These are phyloP conservation scores for Alloascoidea africana DNA, from an alignment of 805 yeast genomes.

Conservation along the genomic window DNA sequence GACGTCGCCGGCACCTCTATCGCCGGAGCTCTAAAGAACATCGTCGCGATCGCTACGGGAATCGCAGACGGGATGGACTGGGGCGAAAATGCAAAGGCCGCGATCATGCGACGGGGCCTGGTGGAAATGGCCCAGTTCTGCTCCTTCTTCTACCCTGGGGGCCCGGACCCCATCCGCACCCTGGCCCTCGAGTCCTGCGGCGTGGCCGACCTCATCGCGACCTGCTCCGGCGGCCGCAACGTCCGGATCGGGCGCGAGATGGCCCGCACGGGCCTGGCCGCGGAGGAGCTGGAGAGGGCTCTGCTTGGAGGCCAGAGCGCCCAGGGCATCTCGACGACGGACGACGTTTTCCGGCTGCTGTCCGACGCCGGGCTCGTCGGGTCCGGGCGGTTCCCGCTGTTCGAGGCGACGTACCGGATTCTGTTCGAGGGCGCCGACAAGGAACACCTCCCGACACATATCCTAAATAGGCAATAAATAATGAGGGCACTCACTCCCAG, in stretches of 20 bases:
- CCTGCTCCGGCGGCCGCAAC: slow-evolving; percentile 96
- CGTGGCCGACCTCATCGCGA: slow-evolving; percentile 95
- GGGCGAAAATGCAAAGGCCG: slow-evolving; percentile 99
- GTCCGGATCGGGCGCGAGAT: slow-evolving; percentile 78
- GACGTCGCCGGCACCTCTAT: slow-evolving; percentile 95
- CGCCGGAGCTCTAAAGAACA: slow-evolving; percentile 94
- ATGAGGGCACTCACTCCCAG: background rate
- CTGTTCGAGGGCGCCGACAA: slow-evolving; percentile 63
- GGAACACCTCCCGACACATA: slow-evolving; percentile 44
- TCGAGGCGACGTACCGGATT: slow-evolving; percentile 69
- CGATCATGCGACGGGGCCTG: slow-evolving; percentile 91
- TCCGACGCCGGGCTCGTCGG: slow-evolving; percentile 30
- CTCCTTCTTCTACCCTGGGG: slow-evolving; percentile 60
- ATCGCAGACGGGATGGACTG: slow-evolving; percentile 95
- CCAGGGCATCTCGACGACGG: slow-evolving; percentile 84
- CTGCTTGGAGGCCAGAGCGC: slow-evolving; percentile 92
- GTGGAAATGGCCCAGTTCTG: slow-evolving; percentile 85
- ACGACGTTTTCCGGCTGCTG: slow-evolving; percentile 82
- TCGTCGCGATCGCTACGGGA: slow-evolving; percentile 93
- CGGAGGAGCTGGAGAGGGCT: slow-evolving; percentile 71
- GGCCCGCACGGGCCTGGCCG: slow-evolving; percentile 66
- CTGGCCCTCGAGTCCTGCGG: slow-evolving; percentile 93
- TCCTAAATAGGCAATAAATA: background rate
- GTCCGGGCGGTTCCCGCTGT: slow-evolving; percentile 81
- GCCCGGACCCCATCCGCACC: slow-evolving; percentile 58